Percentiles rank a stretch among this genome's conserved stretches.
Conservation (phyloP, 1,284 basidiomycete species). For the Puccinia horiana region DNA sequence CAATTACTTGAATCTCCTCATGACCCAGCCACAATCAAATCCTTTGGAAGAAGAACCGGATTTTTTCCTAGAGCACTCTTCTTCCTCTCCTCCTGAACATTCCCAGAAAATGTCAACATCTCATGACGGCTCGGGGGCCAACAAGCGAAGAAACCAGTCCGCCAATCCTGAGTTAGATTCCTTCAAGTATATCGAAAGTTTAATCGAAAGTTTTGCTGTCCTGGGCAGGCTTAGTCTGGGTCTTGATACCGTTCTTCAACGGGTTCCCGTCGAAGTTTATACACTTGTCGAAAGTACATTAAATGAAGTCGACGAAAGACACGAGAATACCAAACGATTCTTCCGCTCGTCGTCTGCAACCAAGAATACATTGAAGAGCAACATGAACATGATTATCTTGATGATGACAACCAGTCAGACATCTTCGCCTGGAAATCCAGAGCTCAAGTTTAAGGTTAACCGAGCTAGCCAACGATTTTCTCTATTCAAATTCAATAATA, state of each 20-base stretch:
- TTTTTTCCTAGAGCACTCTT: slow-evolving; percentile 50
- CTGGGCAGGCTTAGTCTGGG: slow-evolving; percentile 83
- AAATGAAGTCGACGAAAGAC: slow-evolving; percentile 85
- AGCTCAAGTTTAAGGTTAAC: slow-evolving; percentile 59
- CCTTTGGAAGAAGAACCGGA: slow-evolving; percentile 70
- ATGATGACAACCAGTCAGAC: slow-evolving; percentile 25
- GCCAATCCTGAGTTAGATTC: slow-evolving; percentile 86
- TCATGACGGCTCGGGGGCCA: slow-evolving; percentile 30
- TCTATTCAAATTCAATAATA: slow-evolving; percentile 67
- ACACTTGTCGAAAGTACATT: slow-evolving; percentile 81
- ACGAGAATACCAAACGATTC: slow-evolving; percentile 60
- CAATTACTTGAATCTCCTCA: slow-evolving; percentile 71
- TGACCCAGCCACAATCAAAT: slow-evolving; percentile 73
- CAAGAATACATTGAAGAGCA: slow-evolving; percentile 25
- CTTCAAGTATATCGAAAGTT: slow-evolving; percentile 88
- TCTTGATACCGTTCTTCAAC: slow-evolving; percentile 80
- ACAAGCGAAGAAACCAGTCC: slow-evolving; percentile 33
- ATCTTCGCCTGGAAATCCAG: slow-evolving; percentile 4
- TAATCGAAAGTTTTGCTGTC: slow-evolving; percentile 86
- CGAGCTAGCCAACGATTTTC: slow-evolving; percentile 65
- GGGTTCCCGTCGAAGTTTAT: slow-evolving; percentile 81
- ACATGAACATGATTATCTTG: slow-evolving; percentile 29
- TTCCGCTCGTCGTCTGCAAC: slow-evolving; percentile 23
- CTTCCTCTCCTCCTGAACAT: slow-evolving; percentile 39
- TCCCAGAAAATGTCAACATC: slow-evolving; percentile 50